Conservation (phyloP, 2,329 filamentous ascomycete species). For the Eutypa lata region DNA sequence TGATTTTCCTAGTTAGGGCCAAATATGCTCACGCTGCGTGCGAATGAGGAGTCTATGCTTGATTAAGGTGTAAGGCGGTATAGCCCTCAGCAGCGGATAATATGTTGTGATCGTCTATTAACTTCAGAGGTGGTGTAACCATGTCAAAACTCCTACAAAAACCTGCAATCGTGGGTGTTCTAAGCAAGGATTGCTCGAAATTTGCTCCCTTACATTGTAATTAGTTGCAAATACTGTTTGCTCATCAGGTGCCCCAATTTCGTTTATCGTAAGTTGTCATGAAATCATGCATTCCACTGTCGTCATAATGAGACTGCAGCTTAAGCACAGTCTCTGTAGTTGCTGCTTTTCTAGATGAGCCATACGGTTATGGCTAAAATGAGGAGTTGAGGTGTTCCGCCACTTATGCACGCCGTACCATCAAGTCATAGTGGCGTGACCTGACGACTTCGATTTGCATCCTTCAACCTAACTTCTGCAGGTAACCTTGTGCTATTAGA, state of each 20-base stretch:
- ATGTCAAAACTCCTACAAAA: not conserved
- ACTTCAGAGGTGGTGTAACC: not conserved
- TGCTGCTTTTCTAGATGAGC: too few species aligned
- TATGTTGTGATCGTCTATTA: not conserved
- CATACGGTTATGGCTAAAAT: too few species aligned
- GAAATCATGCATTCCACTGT: too few species aligned
- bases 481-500: conserved; percentile 88
- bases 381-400: not conserved
- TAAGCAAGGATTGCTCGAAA: not conserved
- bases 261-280: too few species aligned
- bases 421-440: not conserved
- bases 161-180: not conserved
- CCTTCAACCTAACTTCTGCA: conserved; percentile 79
- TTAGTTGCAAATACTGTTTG: too few species aligned
- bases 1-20: not conserved
- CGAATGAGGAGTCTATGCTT: not conserved
- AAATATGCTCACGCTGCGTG: not conserved
- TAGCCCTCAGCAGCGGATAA: not conserved
- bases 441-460: not conserved
- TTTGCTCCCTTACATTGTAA: not conserved
- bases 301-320: too few species aligned
- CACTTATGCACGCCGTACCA: not conserved
- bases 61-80: not conserved
- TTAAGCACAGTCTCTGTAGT: too few species aligned
- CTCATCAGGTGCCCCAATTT: too few species aligned